Conservation (phyloP, 2,329 filamentous ascomycete species). For the Penicillium sp. region DNA sequence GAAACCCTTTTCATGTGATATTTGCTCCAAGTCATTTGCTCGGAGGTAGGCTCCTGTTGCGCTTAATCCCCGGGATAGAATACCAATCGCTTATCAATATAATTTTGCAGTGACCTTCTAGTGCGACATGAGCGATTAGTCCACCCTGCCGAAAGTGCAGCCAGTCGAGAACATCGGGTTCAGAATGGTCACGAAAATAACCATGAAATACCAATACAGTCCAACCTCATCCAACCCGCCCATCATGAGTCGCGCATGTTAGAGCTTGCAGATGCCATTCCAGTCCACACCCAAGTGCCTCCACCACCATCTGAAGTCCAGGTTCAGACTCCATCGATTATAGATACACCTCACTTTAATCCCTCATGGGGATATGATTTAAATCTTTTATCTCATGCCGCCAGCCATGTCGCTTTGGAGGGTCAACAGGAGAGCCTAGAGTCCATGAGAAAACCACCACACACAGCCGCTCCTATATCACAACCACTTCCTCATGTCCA, state of each 20-base stretch:
- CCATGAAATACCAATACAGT: conserved; percentile 36
- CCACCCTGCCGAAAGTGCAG: conserved; percentile 46
- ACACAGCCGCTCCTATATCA: conserved; percentile 32
- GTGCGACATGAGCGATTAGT: conserved; percentile 53
- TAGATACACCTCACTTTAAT: conserved; percentile 49
- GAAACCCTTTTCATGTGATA: conserved; percentile 52
- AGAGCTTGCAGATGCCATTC: conserved; percentile 47
- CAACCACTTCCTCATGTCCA: conserved; percentile 37
- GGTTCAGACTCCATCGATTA: conserved; percentile 39
- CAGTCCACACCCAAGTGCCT: conserved; percentile 41
- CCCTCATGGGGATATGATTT: conserved; percentile 53
- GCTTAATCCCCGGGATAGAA: conserved; percentile 3
- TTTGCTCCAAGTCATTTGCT: conserved; percentile 51
- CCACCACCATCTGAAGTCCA: conserved; percentile 40
- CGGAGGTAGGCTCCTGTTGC: conserved; percentile 38
- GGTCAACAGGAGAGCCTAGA: conserved; percentile 46
- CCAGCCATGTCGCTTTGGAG: conserved; percentile 51
- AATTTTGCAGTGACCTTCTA: conserved; percentile 45
- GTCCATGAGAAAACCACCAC: conserved; percentile 37
- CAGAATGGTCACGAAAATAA: conserved; percentile 28
- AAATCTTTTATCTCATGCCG: conserved; percentile 50
- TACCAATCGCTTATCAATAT: conserved; percentile 25
- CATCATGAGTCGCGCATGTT: conserved; percentile 47
- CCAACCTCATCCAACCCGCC: conserved; percentile 39
- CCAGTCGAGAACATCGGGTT: conserved; percentile 40